Base-by-base conservation (phyloP, 768 basidiomycete genomes). In the Kwoniella mangroviensis region DNA sequence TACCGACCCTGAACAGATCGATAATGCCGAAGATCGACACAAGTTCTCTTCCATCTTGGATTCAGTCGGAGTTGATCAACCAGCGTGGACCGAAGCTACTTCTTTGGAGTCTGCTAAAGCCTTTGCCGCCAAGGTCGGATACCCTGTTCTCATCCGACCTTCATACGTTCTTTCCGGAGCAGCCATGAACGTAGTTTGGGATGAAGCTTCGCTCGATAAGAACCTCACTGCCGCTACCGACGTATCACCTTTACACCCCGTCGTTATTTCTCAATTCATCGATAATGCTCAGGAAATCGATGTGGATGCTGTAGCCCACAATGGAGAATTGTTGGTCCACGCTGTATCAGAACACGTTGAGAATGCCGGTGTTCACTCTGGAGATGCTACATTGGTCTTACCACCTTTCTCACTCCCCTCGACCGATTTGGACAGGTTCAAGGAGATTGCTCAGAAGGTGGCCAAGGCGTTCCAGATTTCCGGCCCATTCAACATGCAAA, bases 401-500 rank as follows among this genome's bases (percentile, higher is more conserved):
- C 97, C 97, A 52, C 97, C 97, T 2, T 91, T 92, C 86, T 92
- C 93, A 0, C 86, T 98, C 52, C 84, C 85, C 55, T 86, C 88
- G 55, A 79, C 80, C 28, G 97, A 98, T 76, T 89, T 99, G 85
- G 86, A 86, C 10, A 92, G 94, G 68, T 86, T 98, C 72, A 98
- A 98, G 86, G 88, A 87, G 61, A 98, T 98, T 70, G 93, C 96
- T 0, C 89, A 92, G 83, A 98, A 97, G 85, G 95, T 99, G 71
- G 96, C 94, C 42, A 86, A 87, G 49, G 97, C 94, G 11, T 97
- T 98, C 84, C 87, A 97, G 78, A 98, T 99, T 63, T 97, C 94
- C 28, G 97, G 97, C 43, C 97, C 97, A 7, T 99, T 90, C 90
- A 99, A 99, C 84, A 99, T 99, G 95, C 97, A 99, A 84, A 89